These are phyloP conservation scores for Cercospora nicotianae DNA, from an alignment of 2,329 filamentous ascomycete genomes.

Conservation along the genomic window DNA sequence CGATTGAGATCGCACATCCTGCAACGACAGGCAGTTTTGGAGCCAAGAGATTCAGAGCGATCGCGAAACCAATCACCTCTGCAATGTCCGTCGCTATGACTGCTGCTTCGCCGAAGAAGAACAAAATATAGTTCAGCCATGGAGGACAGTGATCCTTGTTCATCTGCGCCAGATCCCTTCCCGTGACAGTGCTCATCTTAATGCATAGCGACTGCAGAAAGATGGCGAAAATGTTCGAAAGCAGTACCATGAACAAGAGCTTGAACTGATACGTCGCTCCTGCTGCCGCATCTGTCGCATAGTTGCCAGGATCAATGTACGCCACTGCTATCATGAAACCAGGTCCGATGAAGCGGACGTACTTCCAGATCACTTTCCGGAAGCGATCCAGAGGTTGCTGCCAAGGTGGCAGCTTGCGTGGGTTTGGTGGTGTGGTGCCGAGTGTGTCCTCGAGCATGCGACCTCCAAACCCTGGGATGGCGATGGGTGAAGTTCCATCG, in stretches of 20 bases:
- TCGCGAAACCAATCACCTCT: conserved; percentile 69
- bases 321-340: conserved; percentile 61
- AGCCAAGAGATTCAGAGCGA: conserved; percentile 63
- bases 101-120: conserved; percentile 56
- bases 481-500: conserved; percentile 22
- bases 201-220: conserved; percentile 68
- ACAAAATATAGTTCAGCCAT: conserved; percentile 57
- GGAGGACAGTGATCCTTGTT: conserved; percentile 51
- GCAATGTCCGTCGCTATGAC: conserved; percentile 62
- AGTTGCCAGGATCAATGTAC: conserved; percentile 60
- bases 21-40: conserved; percentile 65
- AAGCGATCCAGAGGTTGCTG: conserved; percentile 24
- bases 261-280: conserved; percentile 65
- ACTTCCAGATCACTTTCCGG: conserved; percentile 42
- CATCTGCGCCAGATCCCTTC: conserved; percentile 52
- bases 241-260: conserved; percentile 66
- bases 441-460: conserved; percentile 31
- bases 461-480: conserved; percentile 26
- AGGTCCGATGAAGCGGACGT: conserved; percentile 61
- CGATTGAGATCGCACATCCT: conserved; percentile 67
- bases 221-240: conserved; percentile 71
- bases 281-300: conserved; percentile 68
- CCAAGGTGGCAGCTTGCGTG: conserved; percentile 24
- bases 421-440: conserved; percentile 23
- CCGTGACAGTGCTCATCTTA: conserved; percentile 55